A percentile compares a stretch with the other conserved stretches of the same genome.
Conservation (phyloP, 1,284 basidiomycete species). For the Moniliophthora roreri region DNA sequence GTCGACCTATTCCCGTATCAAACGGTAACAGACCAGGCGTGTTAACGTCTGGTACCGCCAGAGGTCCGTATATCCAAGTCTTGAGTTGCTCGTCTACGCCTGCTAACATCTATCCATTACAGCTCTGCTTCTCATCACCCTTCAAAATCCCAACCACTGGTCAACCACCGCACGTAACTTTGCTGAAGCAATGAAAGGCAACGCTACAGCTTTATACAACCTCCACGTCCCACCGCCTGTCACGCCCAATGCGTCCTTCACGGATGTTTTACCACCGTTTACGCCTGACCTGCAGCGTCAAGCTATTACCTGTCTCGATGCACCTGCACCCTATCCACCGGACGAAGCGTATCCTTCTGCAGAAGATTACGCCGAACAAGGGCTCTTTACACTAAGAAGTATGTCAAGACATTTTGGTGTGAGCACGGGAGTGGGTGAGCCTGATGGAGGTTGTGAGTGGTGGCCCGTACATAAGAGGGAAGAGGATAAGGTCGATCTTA, state of each 20-base stretch:
- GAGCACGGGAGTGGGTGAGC: conserved; percentile 20
- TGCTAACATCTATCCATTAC: background rate
- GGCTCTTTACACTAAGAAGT: conserved; percentile 16
- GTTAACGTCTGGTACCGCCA: conserved; percentile 33
- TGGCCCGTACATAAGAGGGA: conserved; percentile 21
- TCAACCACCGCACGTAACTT: conserved; percentile 13
- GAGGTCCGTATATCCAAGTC: conserved; percentile 21
- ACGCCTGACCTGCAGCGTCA: conserved; percentile 17
- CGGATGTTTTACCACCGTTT: background rate
- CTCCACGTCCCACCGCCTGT: background rate
- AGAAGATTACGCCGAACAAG: conserved; percentile 21
- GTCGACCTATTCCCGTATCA: conserved; percentile 29
- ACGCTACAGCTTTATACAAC: conserved; percentile 21
- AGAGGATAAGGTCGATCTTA: conserved; percentile 21
- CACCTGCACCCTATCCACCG: conserved; percentile 13
- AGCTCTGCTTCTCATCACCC: conserved; percentile 13
- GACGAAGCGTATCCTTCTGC: conserved; percentile 16
- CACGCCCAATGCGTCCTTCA: background rate
- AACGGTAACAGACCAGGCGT: conserved; percentile 27
- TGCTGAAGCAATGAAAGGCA: conserved; percentile 19
- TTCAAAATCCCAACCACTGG: conserved; percentile 16
- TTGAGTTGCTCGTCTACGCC: background rate
- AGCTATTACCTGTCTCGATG: conserved; percentile 24
- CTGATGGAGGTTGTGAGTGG: conserved; percentile 25
- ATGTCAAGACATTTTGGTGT: conserved; percentile 23